Evolutionary conservation across 2,329 filamentous ascomycete species (phyloP).

Genomic region (Nigrospora sphaerica): DNA sequence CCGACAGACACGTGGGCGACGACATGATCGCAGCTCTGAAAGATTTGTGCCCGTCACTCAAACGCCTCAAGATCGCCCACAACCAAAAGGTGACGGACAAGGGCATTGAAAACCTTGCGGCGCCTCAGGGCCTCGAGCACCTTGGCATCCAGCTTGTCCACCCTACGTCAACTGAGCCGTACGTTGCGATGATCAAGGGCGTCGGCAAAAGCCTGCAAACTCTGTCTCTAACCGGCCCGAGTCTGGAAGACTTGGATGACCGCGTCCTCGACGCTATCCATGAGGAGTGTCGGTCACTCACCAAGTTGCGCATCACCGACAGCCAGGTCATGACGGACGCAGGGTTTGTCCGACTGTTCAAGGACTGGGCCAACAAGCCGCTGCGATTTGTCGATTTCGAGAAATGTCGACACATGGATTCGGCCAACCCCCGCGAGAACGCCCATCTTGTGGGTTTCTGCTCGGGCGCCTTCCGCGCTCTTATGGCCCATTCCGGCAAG

Average conservation of each 20-base stretch:
- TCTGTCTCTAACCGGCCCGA: constrained; percentile 50
- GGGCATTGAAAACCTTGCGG: constrained; percentile 58
- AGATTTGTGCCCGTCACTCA: constrained; percentile 58
- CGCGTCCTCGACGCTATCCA: constrained; percentile 65
- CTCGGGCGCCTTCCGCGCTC: constrained; percentile 64
- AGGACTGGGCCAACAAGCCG: constrained; percentile 65
- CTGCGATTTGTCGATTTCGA: constrained; percentile 68
- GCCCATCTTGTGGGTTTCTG: constrained; percentile 65
- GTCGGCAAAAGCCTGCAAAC: constrained; percentile 66
- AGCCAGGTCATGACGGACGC: constrained; percentile 70
- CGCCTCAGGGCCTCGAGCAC: constrained; percentile 60
- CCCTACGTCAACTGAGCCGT: constrained; percentile 45
- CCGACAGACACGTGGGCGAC: constrained; percentile 76
- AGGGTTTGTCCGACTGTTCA: constrained; percentile 68
- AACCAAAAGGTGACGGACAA: constrained; percentile 66
- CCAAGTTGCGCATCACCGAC: constrained; percentile 75
- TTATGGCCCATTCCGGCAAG: constrained; percentile 77
- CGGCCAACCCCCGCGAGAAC: constrained; percentile 58
- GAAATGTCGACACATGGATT: constrained; percentile 70
- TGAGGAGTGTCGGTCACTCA: constrained; percentile 56
- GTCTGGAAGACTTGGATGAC: constrained; percentile 52
- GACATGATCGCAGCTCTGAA: constrained; percentile 57
- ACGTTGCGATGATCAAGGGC: constrained; percentile 52
- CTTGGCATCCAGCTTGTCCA: constrained; percentile 64
- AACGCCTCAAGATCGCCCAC: constrained; percentile 71